phyloP scores from a whole-genome alignment of 139 green algal species.

The Asterochloris sp. region DNA sequence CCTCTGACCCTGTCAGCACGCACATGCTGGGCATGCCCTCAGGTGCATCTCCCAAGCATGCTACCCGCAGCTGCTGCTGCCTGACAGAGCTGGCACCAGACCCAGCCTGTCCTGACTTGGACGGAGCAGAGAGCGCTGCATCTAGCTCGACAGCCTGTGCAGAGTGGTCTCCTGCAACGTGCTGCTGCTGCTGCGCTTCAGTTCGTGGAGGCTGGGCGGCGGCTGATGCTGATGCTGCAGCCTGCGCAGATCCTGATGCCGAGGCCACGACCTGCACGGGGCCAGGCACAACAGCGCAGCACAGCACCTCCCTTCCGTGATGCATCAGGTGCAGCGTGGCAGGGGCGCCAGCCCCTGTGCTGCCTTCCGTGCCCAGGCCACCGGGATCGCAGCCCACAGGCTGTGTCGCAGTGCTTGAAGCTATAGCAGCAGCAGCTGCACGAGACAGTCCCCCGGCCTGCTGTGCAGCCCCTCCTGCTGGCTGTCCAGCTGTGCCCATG shows the following conservation, averaged over 20 bases:
- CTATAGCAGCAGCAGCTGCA: too few relatives aligned
- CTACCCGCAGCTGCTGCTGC: neutral
- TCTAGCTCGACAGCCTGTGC: neutral
- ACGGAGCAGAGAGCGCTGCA: neutral
- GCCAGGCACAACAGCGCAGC: neutral
- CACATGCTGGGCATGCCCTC: neutral
- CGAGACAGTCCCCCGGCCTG: neutral
- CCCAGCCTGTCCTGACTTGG: neutral
- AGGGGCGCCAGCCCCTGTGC: neutral
- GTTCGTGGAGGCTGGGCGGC: neutral
- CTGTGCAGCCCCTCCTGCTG: neutral
- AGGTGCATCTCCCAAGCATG: neutral
- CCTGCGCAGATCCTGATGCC: neutral
- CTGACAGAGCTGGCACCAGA: neutral
- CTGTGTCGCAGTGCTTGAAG: neutral
- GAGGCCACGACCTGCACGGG: neutral
- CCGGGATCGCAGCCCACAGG: neutral
- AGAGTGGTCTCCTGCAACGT: neutral
- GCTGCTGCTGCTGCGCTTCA: neutral
- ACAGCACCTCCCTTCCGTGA: slow-evolving; percentile 17
- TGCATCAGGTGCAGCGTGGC: slow-evolving; percentile 4
- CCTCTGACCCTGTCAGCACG: slow-evolving; percentile 15
- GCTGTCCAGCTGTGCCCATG: neutral
- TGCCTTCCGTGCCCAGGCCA: neutral
- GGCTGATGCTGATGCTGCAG: neutral